Percentiles rank a stretch among this genome's conserved stretches.
Evolutionary conservation across 495 filamentous ascomycete species (phyloP).

Genomic region (Staphylotrichum tortipilum): DNA sequence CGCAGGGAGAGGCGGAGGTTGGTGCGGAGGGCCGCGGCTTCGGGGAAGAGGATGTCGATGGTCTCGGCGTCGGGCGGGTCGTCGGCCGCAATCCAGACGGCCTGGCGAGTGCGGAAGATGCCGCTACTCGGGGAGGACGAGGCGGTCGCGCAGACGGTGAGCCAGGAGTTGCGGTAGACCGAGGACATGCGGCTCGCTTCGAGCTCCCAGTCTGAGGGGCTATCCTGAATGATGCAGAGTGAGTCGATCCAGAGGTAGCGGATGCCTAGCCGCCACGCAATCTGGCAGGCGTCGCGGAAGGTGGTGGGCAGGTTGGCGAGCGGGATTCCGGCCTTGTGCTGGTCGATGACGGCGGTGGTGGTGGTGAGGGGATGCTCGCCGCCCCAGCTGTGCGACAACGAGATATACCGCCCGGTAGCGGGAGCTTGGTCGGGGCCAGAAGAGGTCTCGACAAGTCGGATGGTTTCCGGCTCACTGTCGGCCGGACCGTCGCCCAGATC

Average conservation of each 20-base stretch:
- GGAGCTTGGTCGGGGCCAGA: neutral
- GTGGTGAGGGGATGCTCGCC: neutral
- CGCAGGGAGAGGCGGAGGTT: neutral
- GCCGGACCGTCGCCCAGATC: neutral
- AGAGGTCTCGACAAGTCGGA: neutral
- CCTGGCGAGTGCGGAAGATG: neutral
- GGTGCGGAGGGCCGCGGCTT: neutral
- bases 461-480: neutral
- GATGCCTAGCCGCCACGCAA: neutral
- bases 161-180: neutral
- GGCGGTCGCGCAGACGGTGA: neutral
- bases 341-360: neutral
- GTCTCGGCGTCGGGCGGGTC: neutral
- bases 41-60: neutral
- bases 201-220: neutral
- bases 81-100: neutral
- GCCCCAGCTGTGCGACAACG: neutral
- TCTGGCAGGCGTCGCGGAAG: neutral
- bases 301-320: neutral
- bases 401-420: neutral
- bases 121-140: neutral
- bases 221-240: neutral
- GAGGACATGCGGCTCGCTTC: neutral
- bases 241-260: neutral
- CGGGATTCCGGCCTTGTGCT: neutral